phyloP scores from a whole-genome alignment of 176 grass and related monocot species.

The Coix lacrymajobi region DNA sequence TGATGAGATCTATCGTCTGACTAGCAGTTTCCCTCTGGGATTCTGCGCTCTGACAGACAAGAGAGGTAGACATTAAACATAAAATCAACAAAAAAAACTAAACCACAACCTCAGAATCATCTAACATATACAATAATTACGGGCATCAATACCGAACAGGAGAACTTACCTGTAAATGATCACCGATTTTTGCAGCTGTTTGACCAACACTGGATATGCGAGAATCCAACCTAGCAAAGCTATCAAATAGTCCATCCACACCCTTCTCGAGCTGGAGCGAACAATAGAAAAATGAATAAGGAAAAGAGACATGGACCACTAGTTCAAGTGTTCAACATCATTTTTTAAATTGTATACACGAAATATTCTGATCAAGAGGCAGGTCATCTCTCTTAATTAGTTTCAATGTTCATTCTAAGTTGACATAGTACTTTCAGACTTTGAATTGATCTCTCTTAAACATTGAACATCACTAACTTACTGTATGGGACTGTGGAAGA shows the following conservation, averaged over 20 bases:
- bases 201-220: conserved; percentile 98
- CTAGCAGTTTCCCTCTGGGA: conserved; percentile 97
- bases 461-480: neutral
- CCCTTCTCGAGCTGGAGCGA: conserved; percentile 86
- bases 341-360: neutral
- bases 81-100: neutral
- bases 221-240: conserved; percentile 90
- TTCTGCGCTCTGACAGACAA: conserved; percentile 77
- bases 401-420: neutral
- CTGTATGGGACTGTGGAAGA: neutral
- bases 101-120: conserved; percentile 12
- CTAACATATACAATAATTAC: conserved; percentile 5
- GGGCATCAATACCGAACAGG: conserved; percentile 13
- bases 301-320: neutral
- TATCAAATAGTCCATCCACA: conserved; percentile 96
- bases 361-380: neutral
- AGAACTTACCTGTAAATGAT: conserved; percentile 92
- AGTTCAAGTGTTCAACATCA: conserved; percentile 2
- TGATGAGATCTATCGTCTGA: conserved; percentile 98
- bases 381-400: neutral
- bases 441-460: neutral
- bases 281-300: conserved; percentile 30
- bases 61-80: conserved; percentile 20
- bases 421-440: neutral
- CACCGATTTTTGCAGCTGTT: conserved; percentile 98